These are phyloP conservation scores for Canavalia ensiformis DNA, from an alignment of 306 rosid genomes.

Conservation along the genomic window DNA sequence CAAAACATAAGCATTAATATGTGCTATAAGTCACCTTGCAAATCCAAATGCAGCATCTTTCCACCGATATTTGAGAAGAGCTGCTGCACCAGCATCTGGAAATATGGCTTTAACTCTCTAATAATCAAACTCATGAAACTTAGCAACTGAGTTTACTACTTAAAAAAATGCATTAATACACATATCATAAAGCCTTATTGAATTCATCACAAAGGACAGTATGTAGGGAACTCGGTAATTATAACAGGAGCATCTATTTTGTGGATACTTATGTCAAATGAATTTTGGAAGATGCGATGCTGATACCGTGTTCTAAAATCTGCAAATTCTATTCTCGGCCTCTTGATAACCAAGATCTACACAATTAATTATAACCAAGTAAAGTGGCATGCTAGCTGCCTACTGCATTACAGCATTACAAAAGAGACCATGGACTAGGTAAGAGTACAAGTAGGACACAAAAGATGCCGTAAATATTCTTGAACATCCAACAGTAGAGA, in stretches of 20 bases:
- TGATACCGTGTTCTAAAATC: background rate
- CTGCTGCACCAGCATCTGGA: conserved; percentile 99
- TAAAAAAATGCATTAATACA: conserved; percentile 24
- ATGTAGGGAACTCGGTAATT: conserved; percentile 16
- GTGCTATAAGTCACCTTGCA: conserved; percentile 71
- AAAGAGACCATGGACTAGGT: background rate
- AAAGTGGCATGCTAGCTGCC: conserved; percentile 17
- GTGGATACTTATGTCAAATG: conserved; percentile 30
- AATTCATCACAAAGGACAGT: conserved; percentile 39
- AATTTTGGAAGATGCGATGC: conserved; percentile 32
- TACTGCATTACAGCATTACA: conserved; percentile 11
- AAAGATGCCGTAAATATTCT: conserved; percentile 6
- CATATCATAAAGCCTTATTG: background rate
- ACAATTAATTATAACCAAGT: conserved; percentile 8
- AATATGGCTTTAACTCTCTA: conserved; percentile 92
- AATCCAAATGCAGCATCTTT: conserved; percentile 82
- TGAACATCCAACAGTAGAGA: background rate
- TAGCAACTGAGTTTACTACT: conserved; percentile 42
- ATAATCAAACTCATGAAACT: conserved; percentile 55
- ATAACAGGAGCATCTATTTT: conserved; percentile 32
- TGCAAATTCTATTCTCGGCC: background rate
- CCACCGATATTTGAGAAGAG: conserved; percentile 90
- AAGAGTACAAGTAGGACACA: conserved; percentile 2
- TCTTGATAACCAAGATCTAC: conserved; percentile 9
- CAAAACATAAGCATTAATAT: conserved; percentile 20